Conservation (phyloP, 177 flowering plant genomes). For the Telopea speciosissima region DNA sequence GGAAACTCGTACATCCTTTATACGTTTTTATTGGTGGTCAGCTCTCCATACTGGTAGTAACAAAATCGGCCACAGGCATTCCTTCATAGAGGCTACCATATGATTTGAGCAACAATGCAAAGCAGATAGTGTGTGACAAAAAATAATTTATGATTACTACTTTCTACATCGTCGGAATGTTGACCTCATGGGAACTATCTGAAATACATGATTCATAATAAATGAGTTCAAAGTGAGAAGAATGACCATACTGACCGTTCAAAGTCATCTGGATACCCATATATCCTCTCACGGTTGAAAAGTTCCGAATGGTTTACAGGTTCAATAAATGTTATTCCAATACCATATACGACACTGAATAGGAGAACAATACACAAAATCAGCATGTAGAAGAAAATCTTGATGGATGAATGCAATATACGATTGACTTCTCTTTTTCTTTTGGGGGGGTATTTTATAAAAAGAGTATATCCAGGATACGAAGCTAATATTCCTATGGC, state of each 20-base stretch:
- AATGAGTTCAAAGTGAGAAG: background rate
- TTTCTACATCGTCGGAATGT: background rate
- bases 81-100: background rate
- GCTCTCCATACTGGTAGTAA: too few relatives aligned
- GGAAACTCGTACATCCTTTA: too few relatives aligned
- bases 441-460: background rate
- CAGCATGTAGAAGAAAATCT: background rate
- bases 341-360: constrained; percentile 57
- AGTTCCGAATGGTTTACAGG: constrained; percentile 50
- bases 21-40: too few relatives aligned
- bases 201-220: background rate
- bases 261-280: constrained; percentile 80
- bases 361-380: constrained; percentile 8
- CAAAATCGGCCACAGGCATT: background rate
- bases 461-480: background rate
- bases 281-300: constrained; percentile 57
- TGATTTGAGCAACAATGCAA: background rate
- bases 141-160: background rate
- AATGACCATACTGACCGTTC: constrained; percentile 53
- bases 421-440: background rate
- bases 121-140: background rate
- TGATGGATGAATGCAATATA: background rate
- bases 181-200: background rate
- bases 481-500: background rate
- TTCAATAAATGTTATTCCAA: constrained; percentile 71